These are phyloP conservation scores for Aspergillus persii DNA, from an alignment of 2,329 filamentous ascomycete genomes.

Conservation along the genomic window DNA sequence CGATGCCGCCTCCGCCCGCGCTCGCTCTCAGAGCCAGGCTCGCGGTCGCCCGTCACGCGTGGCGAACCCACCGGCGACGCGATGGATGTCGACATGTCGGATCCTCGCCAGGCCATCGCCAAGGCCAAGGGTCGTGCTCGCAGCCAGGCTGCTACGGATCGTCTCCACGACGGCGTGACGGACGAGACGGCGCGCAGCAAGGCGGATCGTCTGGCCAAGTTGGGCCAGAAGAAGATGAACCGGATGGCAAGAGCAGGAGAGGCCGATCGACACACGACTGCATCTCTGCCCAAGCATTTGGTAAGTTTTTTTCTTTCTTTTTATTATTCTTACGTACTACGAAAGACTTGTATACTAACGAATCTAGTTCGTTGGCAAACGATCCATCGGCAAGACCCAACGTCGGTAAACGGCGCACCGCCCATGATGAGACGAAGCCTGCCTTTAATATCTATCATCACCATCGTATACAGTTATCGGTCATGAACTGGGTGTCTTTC, in stretches of 20 bases:
- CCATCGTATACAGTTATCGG: background rate
- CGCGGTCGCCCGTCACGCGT: slow-evolving; percentile 69
- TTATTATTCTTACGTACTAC: background rate
- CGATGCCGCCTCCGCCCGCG: slow-evolving; percentile 69
- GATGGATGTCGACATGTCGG: slow-evolving; percentile 58
- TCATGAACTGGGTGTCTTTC: slow-evolving; percentile 10
- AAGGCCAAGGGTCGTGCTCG: slow-evolving; percentile 71
- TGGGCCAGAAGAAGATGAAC: slow-evolving; percentile 98
- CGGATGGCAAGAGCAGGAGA: slow-evolving; percentile 96
- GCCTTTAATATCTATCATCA: slow-evolving; percentile 16
- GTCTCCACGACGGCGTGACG: slow-evolving; percentile 56
- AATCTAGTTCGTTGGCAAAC: slow-evolving; percentile 77
- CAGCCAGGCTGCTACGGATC: slow-evolving; percentile 51
- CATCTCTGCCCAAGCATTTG: slow-evolving; percentile 84
- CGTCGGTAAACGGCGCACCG: slow-evolving; percentile 34
- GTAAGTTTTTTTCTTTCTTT: slow-evolving; percentile 53
- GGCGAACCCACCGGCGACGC: slow-evolving; percentile 65
- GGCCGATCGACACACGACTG: slow-evolving; percentile 84
- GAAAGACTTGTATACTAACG: slow-evolving; percentile 25
- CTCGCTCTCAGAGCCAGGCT: slow-evolving; percentile 56
- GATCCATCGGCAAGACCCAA: slow-evolving; percentile 83
- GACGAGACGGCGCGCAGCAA: slow-evolving; percentile 67
- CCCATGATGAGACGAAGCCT: slow-evolving; percentile 28
- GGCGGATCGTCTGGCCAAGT: slow-evolving; percentile 81
- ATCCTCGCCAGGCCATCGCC: slow-evolving; percentile 51